Conservation (phyloP, 2,329 filamentous ascomycete species). For the Colletotrichum sp. region DNA sequence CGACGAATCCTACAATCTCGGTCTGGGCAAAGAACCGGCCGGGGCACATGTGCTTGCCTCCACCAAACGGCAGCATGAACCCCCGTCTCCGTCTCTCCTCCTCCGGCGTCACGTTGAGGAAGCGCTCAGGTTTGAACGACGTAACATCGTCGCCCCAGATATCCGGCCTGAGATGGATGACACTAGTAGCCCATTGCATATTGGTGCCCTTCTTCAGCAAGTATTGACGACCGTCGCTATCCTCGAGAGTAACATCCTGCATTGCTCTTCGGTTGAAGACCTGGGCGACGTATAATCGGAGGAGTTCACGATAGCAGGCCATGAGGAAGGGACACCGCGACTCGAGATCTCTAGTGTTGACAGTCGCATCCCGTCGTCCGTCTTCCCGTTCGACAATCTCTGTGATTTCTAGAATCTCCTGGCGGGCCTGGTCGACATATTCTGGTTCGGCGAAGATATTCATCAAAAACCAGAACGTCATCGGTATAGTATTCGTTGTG, state of each 20-base stretch:
- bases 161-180: conserved; percentile 24
- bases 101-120: conserved; percentile 18
- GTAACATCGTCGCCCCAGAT: conserved; percentile 29
- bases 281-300: conserved; percentile 42
- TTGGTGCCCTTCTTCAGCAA: conserved; percentile 28
- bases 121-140: conserved; percentile 28
- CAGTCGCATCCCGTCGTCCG: conserved; percentile 20
- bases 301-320: conserved; percentile 46
- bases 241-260: conserved; percentile 38
- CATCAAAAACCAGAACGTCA: conserved; percentile 39
- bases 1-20: conserved; percentile 31
- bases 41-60: conserved; percentile 35
- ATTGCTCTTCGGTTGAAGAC: conserved; percentile 42
- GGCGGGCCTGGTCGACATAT: conserved; percentile 29
- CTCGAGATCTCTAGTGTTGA: conserved; percentile 39
- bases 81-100: conserved; percentile 27
- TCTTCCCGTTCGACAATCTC: neutral
- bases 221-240: conserved; percentile 26
- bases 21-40: conserved; percentile 34
- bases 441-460: conserved; percentile 31
- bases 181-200: conserved; percentile 30
- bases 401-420: conserved; percentile 31
- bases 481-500: conserved; percentile 40
- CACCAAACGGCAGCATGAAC: conserved; percentile 35
- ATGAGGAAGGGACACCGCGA: conserved; percentile 44